Base-by-base conservation (phyloP, 2,329 filamentous ascomycete species). In the Verticillium albo-atrum region DNA sequence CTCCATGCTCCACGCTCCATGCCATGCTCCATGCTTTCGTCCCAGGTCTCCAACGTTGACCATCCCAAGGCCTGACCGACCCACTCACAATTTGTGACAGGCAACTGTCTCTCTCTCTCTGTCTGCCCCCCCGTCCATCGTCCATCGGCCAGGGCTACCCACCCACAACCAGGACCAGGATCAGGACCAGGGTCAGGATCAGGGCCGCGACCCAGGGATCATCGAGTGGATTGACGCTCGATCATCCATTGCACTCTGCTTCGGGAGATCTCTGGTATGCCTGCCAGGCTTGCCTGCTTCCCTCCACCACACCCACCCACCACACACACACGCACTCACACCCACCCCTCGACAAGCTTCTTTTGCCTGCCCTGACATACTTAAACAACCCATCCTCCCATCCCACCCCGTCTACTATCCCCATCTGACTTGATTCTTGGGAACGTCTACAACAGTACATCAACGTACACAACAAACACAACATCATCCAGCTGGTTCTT, bases 11-110 rank as follows among this genome's bases (percentile, higher is more conserved):
- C 37, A 47, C 37, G 37, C 10, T 10, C 37, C 37, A 47, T 23
- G 37, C n/a, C n/a, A 20, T 23, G n/a, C n/a, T 20, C 37, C 37
- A 47, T 32, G 37, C 37, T 69, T 69, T 74, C 71, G 71, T 76
- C 74, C 73, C 72, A 76, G 74, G 68, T 70, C 72, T 74, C 70
- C 70, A 47, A 47, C 37, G 20, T 47, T 23, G 37, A 47, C 37
- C 37, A 47, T 56, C 54, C 54, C 37, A 56, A 35, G 54, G 71
- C 72, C 67, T 59, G 60, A 63, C 64, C 62, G 79, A 77, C 78
- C 79, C 79, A 82, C 79, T 81, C 79, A 74, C 74, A 80, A 79
- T 81, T 80, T 82, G 79, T 82, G 79, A 82, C 79, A 81, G 75
- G 75, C 79, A 74, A 72, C 74, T 71, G 70, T 75, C 64, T 32